These are phyloP conservation scores for Claviceps sp. DNA, from an alignment of 2,329 filamentous ascomycete species.

Conservation along the genomic window DNA sequence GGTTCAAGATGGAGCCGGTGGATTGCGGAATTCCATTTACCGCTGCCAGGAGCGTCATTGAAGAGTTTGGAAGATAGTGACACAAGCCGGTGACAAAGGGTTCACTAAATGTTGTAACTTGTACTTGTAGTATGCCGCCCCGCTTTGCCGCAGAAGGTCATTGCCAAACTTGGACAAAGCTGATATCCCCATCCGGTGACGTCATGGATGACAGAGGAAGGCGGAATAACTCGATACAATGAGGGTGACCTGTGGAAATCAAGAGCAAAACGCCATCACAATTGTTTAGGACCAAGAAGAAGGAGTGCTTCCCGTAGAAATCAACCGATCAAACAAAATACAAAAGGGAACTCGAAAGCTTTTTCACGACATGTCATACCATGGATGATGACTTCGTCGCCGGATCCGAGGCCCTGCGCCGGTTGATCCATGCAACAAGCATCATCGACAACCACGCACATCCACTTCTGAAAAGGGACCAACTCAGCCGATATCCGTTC, in stretches of 20 bases:
- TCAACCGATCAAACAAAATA: neutral
- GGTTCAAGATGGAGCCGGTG: slow-evolving; percentile 8
- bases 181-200: no score
- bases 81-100: no score
- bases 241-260: no score
- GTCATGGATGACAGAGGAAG: no score
- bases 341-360: neutral
- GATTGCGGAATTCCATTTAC: slow-evolving; percentile 23
- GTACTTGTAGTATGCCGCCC: no score
- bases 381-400: neutral
- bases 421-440: slow-evolving; percentile 39
- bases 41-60: slow-evolving; percentile 35
- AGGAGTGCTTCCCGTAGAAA: no score
- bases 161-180: no score
- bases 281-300: no score
- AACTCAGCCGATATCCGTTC: slow-evolving; percentile 33
- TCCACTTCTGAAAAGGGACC: slow-evolving; percentile 44
- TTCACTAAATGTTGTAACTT: no score
- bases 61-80: slow-evolving; percentile 24
- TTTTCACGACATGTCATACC: neutral
- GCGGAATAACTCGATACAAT: no score
- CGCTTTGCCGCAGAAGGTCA: no score
- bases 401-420: slow-evolving; percentile 13
- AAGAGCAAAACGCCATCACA: no score
- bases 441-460: slow-evolving; percentile 66